phyloP scores from a whole-genome alignment of 1,284 basidiomycete species.

The Ustilago bromivora region DNA sequence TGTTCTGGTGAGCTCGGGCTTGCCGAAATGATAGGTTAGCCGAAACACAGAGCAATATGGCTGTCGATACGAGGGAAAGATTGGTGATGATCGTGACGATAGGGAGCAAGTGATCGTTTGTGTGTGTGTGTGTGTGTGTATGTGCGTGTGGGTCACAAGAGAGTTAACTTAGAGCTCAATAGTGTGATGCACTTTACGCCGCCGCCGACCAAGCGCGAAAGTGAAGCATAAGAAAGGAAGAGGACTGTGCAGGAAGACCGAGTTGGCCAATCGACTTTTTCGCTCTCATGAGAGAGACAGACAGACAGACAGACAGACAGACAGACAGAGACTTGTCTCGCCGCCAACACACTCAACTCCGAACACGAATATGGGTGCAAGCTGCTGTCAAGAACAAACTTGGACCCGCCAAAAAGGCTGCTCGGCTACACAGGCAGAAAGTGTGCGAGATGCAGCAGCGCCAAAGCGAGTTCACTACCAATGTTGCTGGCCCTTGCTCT shows the following conservation, averaged over 20 bases:
- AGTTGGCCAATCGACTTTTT: neutral
- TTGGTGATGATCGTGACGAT: neutral
- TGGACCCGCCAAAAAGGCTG: slow-evolving; percentile 1
- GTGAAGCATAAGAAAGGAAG: neutral
- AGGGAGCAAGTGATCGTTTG: neutral
- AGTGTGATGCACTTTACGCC: slow-evolving; percentile 8
- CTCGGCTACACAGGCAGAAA: slow-evolving; percentile 6
- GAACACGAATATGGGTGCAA: neutral
- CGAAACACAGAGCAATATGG: neutral
- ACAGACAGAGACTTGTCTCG: neutral
- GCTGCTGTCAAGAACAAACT: slow-evolving; percentile 10
- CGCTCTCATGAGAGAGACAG: too few relatives aligned
- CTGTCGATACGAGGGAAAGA: neutral
- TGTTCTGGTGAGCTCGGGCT: neutral
- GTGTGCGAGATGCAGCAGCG: slow-evolving; percentile 5
- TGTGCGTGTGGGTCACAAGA: neutral
- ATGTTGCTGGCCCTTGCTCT: neutral
- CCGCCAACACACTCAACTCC: neutral
- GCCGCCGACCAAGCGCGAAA: slow-evolving; percentile 8
- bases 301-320: too few relatives aligned
- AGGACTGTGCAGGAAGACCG: neutral
- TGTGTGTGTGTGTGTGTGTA: too few relatives aligned
- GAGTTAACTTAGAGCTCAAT: neutral
- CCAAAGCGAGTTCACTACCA: neutral
- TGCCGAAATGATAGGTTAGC: neutral